Base-by-base conservation (phyloP, 352 stramenopile species). In the Phytophthora chlamydospora region DNA sequence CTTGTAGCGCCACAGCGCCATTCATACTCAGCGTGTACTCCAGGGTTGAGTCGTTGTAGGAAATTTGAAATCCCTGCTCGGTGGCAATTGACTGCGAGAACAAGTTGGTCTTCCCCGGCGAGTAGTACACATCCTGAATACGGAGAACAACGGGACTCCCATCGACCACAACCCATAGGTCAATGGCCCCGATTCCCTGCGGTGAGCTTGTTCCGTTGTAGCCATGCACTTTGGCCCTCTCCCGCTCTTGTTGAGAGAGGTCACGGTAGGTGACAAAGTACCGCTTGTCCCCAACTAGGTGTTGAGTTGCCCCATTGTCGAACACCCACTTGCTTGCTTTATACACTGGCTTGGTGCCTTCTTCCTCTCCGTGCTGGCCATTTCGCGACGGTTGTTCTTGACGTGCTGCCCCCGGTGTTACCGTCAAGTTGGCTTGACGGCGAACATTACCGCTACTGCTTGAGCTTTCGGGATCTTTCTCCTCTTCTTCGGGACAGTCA, bases 261-360 rank as follows among this genome's bases (percentile, higher is more conserved):
- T 49, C 17, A 1, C 27, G 53, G 12, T 53, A 48, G 3, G 29
- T 31, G 5, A 53, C 53, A 29, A 48, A 61, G 33, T 60, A 52
- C 2, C 52, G 13, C 32, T 52, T 60, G 21, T 52, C 52, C 13
- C 52, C 52, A 45, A n/a, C 52, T 5, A 53, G 13, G 27, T 60
- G 33, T 21, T 32, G 41, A 4, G 2, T 60, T 16, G 52, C 52
- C 12, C 21, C 42, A 14, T 43, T 52, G 14, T 60, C 52, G 19
- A 42, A 52, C 9, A 60, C 33, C 52, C 33, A 60, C 17, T 17
- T 24, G 13, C 52, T 34, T 8, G 52, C 0, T 2, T 29, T 3
- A 17, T 60, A 60, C 42, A 35, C 52, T 24, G 41, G 31, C 6
- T 44, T 49, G 6, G 7, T 12, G 12, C 45, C 29, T 17, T 52